These are phyloP conservation scores for Jamesozyma gamospora DNA, from an alignment of 805 yeast species.

Conservation along the genomic window DNA sequence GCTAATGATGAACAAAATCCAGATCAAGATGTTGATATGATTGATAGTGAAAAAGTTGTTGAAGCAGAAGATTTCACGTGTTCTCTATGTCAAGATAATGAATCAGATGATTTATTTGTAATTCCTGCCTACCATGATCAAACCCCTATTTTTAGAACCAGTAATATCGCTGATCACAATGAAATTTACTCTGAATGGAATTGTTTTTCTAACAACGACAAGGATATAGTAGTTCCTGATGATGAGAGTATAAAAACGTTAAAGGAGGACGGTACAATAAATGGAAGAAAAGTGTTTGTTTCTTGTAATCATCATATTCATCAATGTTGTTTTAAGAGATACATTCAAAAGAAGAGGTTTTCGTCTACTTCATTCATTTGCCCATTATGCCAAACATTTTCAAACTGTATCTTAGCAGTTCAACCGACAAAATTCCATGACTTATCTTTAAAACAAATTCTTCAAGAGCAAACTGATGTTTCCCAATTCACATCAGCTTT, in stretches of 20 bases:
- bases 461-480: conserved; percentile 6
- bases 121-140: conserved; percentile 42
- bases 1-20: conserved; percentile 27
- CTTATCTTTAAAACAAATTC: conserved; percentile 4
- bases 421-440: conserved; percentile 9
- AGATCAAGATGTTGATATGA: conserved; percentile 37
- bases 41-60: conserved; percentile 25
- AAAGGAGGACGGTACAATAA: conserved; percentile 6
- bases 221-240: conserved; percentile 13
- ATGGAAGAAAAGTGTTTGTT: conserved; percentile 37
- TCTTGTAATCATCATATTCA: conserved; percentile 97
- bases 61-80: conserved; percentile 34
- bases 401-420: conserved; percentile 26
- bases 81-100: conserved; percentile 51
- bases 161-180: conserved; percentile 18
- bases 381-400: conserved; percentile 81
- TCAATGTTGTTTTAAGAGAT: conserved; percentile 60
- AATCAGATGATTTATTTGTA: conserved; percentile 42
- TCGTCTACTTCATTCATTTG: conserved; percentile 69
- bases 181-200: conserved; percentile 25
- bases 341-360: conserved; percentile 49
- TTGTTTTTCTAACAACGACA: conserved; percentile 22
- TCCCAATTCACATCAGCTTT: conserved; percentile 7
- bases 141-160: conserved; percentile 41
- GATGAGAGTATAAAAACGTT: conserved; percentile 11